These are phyloP conservation scores for Ilyonectria mors-panacis DNA, from an alignment of 2,329 filamentous ascomycete genomes.

Conservation along the genomic window DNA sequence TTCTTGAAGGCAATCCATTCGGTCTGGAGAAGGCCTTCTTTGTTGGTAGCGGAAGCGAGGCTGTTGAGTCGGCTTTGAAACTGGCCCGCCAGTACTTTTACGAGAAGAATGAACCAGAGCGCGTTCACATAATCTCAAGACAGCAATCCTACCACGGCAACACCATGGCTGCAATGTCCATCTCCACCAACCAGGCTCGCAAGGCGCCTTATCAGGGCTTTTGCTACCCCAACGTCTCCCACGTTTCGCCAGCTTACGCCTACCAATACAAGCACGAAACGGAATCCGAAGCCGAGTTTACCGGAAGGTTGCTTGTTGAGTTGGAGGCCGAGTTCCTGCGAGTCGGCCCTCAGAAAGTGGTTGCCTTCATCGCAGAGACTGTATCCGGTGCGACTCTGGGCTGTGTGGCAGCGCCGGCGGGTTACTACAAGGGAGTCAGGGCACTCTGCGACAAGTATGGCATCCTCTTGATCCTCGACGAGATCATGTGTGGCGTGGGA, in stretches of 20 bases:
- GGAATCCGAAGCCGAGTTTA: constrained; percentile 28
- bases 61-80: constrained; percentile 64
- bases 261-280: constrained; percentile 26
- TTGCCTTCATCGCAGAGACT: constrained; percentile 63
- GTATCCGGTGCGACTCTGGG: constrained; percentile 64
- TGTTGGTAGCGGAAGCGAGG: constrained; percentile 50
- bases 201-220: constrained; percentile 36
- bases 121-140: constrained; percentile 54
- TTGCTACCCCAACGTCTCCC: constrained; percentile 39
- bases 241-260: constrained; percentile 33
- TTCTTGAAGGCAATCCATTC: constrained; percentile 36
- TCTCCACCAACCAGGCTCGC: constrained; percentile 45
- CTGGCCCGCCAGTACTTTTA: constrained; percentile 63
- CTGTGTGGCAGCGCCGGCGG: constrained; percentile 63
- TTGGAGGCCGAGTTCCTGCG: constrained; percentile 61
- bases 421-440: constrained; percentile 66
- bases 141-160: constrained; percentile 63
- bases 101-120: constrained; percentile 52
- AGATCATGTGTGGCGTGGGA: constrained; percentile 78
- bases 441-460: constrained; percentile 66
- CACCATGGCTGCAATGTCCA: constrained; percentile 60
- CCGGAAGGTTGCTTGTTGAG: constrained; percentile 46
- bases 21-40: constrained; percentile 46
- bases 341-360: constrained; percentile 59
- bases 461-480: constrained; percentile 65